Evolutionary conservation across 768 basidiomycete species (phyloP), one percentile per base, ranked within the genome.

Genomic region (Hysterangium stoloniferum): DNA sequence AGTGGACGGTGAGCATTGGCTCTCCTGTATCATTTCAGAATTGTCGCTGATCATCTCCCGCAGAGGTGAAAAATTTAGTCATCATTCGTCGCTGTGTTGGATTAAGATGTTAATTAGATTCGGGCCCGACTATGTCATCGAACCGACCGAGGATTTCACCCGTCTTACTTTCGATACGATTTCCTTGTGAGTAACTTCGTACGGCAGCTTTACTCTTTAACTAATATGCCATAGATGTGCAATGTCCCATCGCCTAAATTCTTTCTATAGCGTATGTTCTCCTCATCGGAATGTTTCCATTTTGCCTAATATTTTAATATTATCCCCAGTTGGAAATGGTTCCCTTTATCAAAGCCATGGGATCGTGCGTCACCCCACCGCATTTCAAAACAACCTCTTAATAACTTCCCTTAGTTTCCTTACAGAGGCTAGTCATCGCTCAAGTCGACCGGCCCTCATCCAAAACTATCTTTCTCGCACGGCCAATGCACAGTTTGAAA

Each of bases 151-250:
- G 36, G 74, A 76, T 57, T 75, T 71, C 52, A 76, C 75, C 32
- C 66, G 71, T 13, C 64, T 75, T 19, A 69, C 75, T 1, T 64
- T 76, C 33, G 75, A 76, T 52, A 71, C 74, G 3, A 66, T 76
- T 48, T 67, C 71, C 1, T 63, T 70, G 17, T 74, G 49, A 32
- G 49, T 42, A 13, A 71, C 54, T 64, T 72, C 28, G 73, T 74
- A 70, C 65, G 61, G 2, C 63, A 72, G 51, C 60, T 68, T 66
- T 68, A 38, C 22, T 62, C 19, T 12, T 17, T 48, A 33, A 20
- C 37, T 48, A 7, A 25, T 15, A 8, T 31, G 12, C 33, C 3
- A 20, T 17, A 51, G 49, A 31, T 40, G 36, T 12, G 54, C 20
- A 17, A 36, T 42, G 44, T 45, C 28, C 13, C 41, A 33, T 19